Evolutionary conservation across 768 basidiomycete genomes (phyloP).

Genomic region (Tricholoma sp.): DNA sequence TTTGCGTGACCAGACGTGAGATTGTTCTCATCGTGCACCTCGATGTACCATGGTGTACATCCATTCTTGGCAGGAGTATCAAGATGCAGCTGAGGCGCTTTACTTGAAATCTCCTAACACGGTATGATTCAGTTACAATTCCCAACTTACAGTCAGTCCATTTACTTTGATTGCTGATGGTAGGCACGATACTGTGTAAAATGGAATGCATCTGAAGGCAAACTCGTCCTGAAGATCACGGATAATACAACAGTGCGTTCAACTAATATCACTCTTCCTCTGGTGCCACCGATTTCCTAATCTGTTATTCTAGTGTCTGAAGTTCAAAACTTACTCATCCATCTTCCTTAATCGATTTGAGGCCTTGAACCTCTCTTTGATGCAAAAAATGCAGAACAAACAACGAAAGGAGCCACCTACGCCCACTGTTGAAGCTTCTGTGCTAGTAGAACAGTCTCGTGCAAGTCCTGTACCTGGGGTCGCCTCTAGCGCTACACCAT

Average conservation of each 20-base stretch:
- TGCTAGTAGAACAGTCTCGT: slow-evolving; percentile 19
- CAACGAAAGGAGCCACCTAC: slow-evolving; percentile 30
- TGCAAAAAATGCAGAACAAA: slow-evolving; percentile 81
- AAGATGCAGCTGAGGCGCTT: slow-evolving; percentile 83
- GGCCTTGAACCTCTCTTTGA: slow-evolving; percentile 78
- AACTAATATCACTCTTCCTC: not conserved
- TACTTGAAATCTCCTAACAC: slow-evolving; percentile 76
- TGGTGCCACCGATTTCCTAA: not conserved
- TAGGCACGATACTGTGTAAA: slow-evolving; percentile 91
- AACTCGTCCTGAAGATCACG: slow-evolving; percentile 91
- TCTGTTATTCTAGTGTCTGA: slow-evolving; percentile 65
- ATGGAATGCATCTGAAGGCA: slow-evolving; percentile 82
- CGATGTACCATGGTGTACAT: slow-evolving; percentile 82
- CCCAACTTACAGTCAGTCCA: not conserved
- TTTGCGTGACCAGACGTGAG: slow-evolving; percentile 15
- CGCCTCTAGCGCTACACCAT: slow-evolving; percentile 24
- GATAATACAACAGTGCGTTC: slow-evolving; percentile 78
- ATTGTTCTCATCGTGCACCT: slow-evolving; percentile 16
- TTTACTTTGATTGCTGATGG: slow-evolving; percentile 1
- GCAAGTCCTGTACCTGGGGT: slow-evolving; percentile 25
- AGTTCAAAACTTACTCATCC: slow-evolving; percentile 93
- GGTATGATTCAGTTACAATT: slow-evolving; percentile 36
- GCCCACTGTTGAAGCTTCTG: slow-evolving; percentile 14
- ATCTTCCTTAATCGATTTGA: slow-evolving; percentile 97
- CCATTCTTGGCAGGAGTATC: slow-evolving; percentile 84